phyloP scores from a whole-genome alignment of 2,329 filamentous ascomycete species.

The Colletotrichum melonis region DNA sequence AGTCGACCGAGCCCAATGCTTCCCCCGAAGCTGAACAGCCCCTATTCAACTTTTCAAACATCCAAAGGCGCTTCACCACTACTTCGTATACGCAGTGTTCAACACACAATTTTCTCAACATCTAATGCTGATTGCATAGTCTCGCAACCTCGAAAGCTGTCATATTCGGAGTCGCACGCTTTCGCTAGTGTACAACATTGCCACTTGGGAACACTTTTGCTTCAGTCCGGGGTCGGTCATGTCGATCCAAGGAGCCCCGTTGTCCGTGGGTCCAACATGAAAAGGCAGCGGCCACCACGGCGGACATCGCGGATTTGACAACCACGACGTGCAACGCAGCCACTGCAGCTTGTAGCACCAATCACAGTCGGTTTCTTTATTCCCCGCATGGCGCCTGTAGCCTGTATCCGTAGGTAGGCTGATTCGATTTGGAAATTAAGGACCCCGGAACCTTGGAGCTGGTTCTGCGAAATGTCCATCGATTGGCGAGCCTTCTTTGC shows the following conservation, averaged over 20 bases:
- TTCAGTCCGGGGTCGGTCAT: slow-evolving; percentile 17
- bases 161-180: not conserved
- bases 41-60: slow-evolving; percentile 6
- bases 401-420: not conserved
- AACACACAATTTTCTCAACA: not conserved
- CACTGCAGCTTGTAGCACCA: not conserved
- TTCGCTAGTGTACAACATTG: not conserved
- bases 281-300: slow-evolving; percentile 6
- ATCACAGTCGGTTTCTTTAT: slow-evolving; percentile 7
- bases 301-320: slow-evolving; percentile 23
- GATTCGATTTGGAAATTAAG: slow-evolving; percentile 18
- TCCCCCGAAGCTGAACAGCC: slow-evolving; percentile 7
- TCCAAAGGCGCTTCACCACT: not conserved
- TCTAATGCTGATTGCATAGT: not conserved
- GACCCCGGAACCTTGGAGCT: slow-evolving; percentile 24
- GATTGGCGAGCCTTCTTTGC: not conserved
- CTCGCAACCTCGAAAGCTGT: not conserved
- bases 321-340: slow-evolving; percentile 14
- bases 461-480: slow-evolving; percentile 15
- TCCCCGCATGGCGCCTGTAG: slow-evolving; percentile 22
- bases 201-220: not conserved
- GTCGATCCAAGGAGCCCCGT: slow-evolving; percentile 11
- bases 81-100: not conserved
- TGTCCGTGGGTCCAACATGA: slow-evolving; percentile 19
- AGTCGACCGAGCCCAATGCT: slow-evolving; percentile 17